Conservation (phyloP, 2,329 filamentous ascomycete genomes). For the Seiridium cupressi region DNA sequence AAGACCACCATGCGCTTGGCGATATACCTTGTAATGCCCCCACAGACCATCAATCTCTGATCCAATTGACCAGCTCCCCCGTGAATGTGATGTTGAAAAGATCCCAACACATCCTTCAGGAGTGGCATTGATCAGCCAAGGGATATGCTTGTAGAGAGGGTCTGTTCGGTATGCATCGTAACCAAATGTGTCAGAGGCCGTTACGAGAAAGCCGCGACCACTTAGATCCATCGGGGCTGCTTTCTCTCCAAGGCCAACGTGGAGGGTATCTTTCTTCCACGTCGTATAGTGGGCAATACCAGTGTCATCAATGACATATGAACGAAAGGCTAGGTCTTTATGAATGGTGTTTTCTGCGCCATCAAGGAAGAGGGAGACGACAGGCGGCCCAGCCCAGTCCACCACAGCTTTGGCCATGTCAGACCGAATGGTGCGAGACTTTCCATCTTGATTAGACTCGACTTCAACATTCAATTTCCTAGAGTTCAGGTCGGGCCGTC, state of each 20-base stretch:
- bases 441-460: slow-evolving; percentile 28
- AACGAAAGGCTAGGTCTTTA: slow-evolving; percentile 61
- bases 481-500: slow-evolving; percentile 38
- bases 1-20: slow-evolving; percentile 69
- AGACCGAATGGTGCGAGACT: slow-evolving; percentile 41
- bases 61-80: slow-evolving; percentile 65
- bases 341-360: slow-evolving; percentile 53
- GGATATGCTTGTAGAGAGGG: slow-evolving; percentile 75
- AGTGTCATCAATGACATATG: slow-evolving; percentile 60
- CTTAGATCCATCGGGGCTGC: slow-evolving; percentile 71
- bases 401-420: slow-evolving; percentile 52
- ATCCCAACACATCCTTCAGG: slow-evolving; percentile 63
- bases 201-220: slow-evolving; percentile 63
- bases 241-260: slow-evolving; percentile 70
- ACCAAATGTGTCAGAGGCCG: slow-evolving; percentile 70
- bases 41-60: slow-evolving; percentile 75
- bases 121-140: slow-evolving; percentile 67
- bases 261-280: slow-evolving; percentile 61
- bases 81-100: slow-evolving; percentile 65
- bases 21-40: slow-evolving; percentile 72
- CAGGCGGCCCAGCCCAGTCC: slow-evolving; percentile 56
- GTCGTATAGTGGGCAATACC: slow-evolving; percentile 65
- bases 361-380: slow-evolving; percentile 53
- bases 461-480: slow-evolving; percentile 25
- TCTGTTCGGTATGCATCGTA: slow-evolving; percentile 71